Conservation (phyloP, 176 grass and related monocot genomes). For the Dendrocalamus sinicus region DNA sequence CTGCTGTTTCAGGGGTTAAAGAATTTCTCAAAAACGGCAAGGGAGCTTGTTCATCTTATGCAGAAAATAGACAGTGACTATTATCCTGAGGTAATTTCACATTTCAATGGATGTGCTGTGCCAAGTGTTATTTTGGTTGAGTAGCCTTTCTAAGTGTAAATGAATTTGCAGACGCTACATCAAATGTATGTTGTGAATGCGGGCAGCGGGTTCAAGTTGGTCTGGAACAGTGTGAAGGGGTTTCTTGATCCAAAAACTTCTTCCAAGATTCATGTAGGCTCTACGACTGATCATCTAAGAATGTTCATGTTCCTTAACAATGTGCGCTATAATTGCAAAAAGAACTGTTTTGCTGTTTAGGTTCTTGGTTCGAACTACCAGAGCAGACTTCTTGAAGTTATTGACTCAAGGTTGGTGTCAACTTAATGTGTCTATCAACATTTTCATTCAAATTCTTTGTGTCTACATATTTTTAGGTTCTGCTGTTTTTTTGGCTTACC, state of each 20-base stretch:
- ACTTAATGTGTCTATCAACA: slow-evolving; percentile 1
- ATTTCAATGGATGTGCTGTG: background rate
- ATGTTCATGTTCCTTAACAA: background rate
- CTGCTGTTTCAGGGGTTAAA: slow-evolving; percentile 66
- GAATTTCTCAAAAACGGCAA: slow-evolving; percentile 83
- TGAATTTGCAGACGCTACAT: slow-evolving; percentile 71
- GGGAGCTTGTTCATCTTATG: slow-evolving; percentile 69
- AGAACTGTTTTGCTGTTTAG: slow-evolving; percentile 41
- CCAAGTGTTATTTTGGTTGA: background rate
- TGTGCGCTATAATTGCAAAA: background rate
- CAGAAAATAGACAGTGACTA: slow-evolving; percentile 82
- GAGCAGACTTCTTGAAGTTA: slow-evolving; percentile 70
- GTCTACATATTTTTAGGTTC: background rate
- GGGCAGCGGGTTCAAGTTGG: slow-evolving; percentile 75
- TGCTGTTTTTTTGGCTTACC: background rate
- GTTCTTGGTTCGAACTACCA: slow-evolving; percentile 83
- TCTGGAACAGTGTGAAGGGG: slow-evolving; percentile 87
- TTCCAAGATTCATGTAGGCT: slow-evolving; percentile 88
- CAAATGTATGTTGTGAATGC: slow-evolving; percentile 96
- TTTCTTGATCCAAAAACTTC: slow-evolving; percentile 92
- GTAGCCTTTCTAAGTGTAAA: slow-evolving; percentile 13
- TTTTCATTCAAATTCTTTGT: background rate
- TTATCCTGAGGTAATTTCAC: slow-evolving; percentile 79
- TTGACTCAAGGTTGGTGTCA: slow-evolving; percentile 69
- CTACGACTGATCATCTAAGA: slow-evolving; percentile 4